Evolutionary conservation across 2,329 filamentous ascomycete species (phyloP), one percentile per base, ranked within the genome.

Genomic region (Arthroderma uncinatum): DNA sequence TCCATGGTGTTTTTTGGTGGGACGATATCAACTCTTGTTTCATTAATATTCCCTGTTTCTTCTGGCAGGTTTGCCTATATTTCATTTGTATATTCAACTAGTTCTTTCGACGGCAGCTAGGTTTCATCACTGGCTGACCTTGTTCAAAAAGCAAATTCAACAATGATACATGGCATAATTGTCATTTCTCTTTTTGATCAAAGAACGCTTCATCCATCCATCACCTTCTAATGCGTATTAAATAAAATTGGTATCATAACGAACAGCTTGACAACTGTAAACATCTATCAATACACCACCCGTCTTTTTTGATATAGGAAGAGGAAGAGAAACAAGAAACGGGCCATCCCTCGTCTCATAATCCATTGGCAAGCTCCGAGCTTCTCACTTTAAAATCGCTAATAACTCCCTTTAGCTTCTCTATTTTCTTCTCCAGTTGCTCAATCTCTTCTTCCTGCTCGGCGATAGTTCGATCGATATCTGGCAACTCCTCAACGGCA

Each of bases 391-490:
- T 73, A 67, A 77, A 73, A 52, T 71, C 70, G 56, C 64, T 65
- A 58, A 76, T 65, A 33, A 76, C 68, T 19, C 64, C 68, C 42
- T 66, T 72, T 53, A 77, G 64, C 47, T 69, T 67, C 52, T 59
- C 62, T 57, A 76, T 71, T 28, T 67, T 69, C 55, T 66, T 65
- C 63, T 76, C 69, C 37, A 78, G 64, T 57, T 71, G 68, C 30
- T 60, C 57, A 47, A 78, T 76, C 62, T 77, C 74, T 12, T 57
- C 63, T 55, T 74, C 69, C 63, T 77, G 75, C 50, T 78, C 74
- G 8, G 65, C 65, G 12, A 76, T 68, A 10, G 69, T 70, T 34
- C 74, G 67, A 6, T 74, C 64, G n/a, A 75, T 65, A 60, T 77
- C 75, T 8, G 74, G 74, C 39, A 78, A 62, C 36, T 63, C 66